Conservation (phyloP, 179 eudicot species). For the Gypsophila paniculata region DNA sequence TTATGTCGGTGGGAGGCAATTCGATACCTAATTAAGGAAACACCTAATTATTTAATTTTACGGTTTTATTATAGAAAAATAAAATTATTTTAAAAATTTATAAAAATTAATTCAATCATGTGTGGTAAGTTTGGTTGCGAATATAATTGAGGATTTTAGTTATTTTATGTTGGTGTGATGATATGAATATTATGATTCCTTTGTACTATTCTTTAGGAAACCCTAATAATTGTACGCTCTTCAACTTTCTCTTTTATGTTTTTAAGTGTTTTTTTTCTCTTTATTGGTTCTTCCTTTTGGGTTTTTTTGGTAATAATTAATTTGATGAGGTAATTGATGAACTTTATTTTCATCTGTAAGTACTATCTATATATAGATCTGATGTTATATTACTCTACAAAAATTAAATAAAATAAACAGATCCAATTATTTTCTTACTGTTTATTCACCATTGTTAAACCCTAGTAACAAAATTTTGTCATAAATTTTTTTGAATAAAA, state of each 20-base stretch:
- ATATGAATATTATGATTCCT: neutral
- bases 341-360: neutral
- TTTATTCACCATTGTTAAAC: neutral
- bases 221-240: slow-evolving; percentile 34
- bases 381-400: slow-evolving; percentile 7
- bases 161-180: slow-evolving; percentile 16
- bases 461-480: neutral
- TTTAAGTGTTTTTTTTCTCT: neutral
- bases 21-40: too few relatives aligned
- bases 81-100: too few relatives aligned
- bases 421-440: neutral
- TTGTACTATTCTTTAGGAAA: slow-evolving; percentile 27
- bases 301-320: slow-evolving; percentile 9
- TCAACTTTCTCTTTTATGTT: slow-evolving; percentile 8
- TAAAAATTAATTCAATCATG: neutral
- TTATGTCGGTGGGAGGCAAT: too few relatives aligned
- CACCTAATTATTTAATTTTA: too few relatives aligned
- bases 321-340: neutral
- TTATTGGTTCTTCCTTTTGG: neutral
- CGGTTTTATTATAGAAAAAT: too few relatives aligned
- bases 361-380: slow-evolving; percentile 18
- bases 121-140: neutral
- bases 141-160: slow-evolving; percentile 6
- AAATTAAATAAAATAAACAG: neutral
- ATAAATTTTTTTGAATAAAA: neutral